Percentiles rank a stretch among this genome's conserved stretches.
These are phyloP conservation scores for Paratinospora sagittata DNA, from an alignment of 164 flowering plant species.

Conservation along the genomic window DNA sequence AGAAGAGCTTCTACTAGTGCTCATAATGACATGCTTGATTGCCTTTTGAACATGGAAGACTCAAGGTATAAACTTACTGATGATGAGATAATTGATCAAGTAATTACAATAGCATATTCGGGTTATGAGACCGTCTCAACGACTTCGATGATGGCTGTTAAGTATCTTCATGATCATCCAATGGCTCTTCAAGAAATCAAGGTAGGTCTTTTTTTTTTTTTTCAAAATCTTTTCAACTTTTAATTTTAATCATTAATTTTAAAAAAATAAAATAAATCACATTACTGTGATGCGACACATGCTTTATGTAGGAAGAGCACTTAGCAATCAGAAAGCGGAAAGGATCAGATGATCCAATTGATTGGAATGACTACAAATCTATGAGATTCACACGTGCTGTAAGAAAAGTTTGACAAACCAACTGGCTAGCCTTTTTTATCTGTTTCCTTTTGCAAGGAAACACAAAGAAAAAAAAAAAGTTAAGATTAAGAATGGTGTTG, in stretches of 20 bases:
- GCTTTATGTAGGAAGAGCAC: conserved; percentile 36
- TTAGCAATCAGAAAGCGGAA: conserved; percentile 34
- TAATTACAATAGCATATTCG: conserved; percentile 56
- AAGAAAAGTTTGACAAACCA: conserved; percentile 12
- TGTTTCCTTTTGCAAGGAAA: neutral
- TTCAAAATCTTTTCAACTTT: neutral
- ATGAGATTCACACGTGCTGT: conserved; percentile 54
- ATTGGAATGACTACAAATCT: conserved; percentile 43
- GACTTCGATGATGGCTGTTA: conserved; percentile 69
- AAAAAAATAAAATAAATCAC: too few relatives aligned
- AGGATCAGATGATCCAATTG: conserved; percentile 30
- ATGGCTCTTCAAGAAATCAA: conserved; percentile 52
- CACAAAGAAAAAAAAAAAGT: neutral
- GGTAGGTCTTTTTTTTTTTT: conserved; percentile 35
- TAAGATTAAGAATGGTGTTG: neutral
- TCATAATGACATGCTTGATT: conserved; percentile 49
- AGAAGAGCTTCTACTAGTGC: conserved; percentile 39
- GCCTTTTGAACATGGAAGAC: conserved; percentile 38
- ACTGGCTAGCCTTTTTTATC: neutral
- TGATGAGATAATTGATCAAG: conserved; percentile 57
- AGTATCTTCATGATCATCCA: conserved; percentile 72
- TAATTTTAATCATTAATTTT: neutral
- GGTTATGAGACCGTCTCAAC: conserved; percentile 75
- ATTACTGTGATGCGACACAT: neutral
- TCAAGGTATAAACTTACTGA: conserved; percentile 37